These are phyloP conservation scores for Apiospora kogelbergensis DNA, from an alignment of 2,329 filamentous ascomycete genomes.

Conservation along the genomic window DNA sequence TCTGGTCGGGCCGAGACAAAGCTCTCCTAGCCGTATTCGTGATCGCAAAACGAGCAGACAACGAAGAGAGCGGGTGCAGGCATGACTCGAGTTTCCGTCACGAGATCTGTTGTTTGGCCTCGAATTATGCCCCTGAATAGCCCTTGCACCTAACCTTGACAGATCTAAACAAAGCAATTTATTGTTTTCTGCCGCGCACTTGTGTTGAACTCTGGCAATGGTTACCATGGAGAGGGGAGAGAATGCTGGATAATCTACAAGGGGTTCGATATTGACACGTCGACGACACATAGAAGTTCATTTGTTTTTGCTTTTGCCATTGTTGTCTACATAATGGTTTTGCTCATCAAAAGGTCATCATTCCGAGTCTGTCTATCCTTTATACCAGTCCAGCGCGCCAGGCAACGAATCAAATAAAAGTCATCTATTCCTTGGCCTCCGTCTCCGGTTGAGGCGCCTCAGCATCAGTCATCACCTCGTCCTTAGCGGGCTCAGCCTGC, in stretches of 20 bases:
- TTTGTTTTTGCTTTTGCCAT: background rate
- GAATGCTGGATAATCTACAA: background rate
- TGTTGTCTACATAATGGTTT: background rate
- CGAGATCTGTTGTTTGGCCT: background rate
- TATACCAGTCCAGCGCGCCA: slow-evolving; percentile 14
- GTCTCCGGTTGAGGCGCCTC: slow-evolving; percentile 52
- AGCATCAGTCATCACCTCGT: slow-evolving; percentile 65
- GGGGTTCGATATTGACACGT: too few species aligned
- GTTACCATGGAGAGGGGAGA: background rate
- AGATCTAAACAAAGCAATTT: too few species aligned
- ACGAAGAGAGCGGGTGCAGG: background rate
- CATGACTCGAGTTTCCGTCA: background rate
- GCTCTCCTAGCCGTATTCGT: background rate
- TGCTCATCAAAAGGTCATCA: slow-evolving; percentile 11
- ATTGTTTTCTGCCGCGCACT: background rate
- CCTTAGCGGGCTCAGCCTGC: slow-evolving; percentile 46
- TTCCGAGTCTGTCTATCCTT: slow-evolving; percentile 17
- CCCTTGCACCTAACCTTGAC: too few species aligned
- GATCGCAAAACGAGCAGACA: background rate
- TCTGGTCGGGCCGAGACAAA: background rate
- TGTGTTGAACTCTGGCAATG: background rate
- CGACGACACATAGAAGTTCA: background rate
- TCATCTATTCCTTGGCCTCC: slow-evolving; percentile 33
- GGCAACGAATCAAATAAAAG: slow-evolving; percentile 8
- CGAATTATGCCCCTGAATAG: background rate